phyloP scores from a whole-genome alignment of 2,329 filamentous ascomycete species.

The Ophiostoma perfectum region DNA sequence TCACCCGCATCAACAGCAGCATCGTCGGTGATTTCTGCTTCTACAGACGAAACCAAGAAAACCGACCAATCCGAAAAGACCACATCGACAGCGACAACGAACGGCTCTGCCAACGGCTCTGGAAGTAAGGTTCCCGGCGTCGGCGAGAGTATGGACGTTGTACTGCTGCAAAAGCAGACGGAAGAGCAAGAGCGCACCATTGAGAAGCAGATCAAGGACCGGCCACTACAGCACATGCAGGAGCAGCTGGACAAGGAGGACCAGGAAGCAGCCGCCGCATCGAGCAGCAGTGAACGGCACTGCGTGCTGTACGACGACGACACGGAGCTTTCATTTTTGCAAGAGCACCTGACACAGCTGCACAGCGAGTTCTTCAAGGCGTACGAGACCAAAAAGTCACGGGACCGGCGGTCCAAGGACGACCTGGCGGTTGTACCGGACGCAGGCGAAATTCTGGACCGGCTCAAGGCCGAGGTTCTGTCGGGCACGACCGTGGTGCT shows the following conservation, averaged over 20 bases:
- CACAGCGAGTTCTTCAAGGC: slow-evolving; percentile 78
- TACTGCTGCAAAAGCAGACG: slow-evolving; percentile 66
- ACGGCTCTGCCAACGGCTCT: slow-evolving; percentile 11
- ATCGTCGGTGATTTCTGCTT: slow-evolving; percentile 1
- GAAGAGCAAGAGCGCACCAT: slow-evolving; percentile 83
- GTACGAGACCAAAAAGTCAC: slow-evolving; percentile 56
- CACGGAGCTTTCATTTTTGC: slow-evolving; percentile 69
- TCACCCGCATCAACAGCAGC: slow-evolving; percentile 2
- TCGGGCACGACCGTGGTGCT: slow-evolving; percentile 74
- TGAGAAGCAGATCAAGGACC: slow-evolving; percentile 81
- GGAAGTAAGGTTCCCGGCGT: slow-evolving; percentile 42
- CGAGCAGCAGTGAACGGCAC: slow-evolving; percentile 45
- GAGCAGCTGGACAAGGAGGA: slow-evolving; percentile 84
- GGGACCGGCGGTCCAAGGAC: slow-evolving; percentile 36
- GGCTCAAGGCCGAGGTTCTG: slow-evolving; percentile 72
- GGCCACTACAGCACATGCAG: slow-evolving; percentile 87
- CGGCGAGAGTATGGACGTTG: slow-evolving; percentile 65
- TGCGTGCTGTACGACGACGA: slow-evolving; percentile 84
- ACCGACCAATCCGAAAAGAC: neutral
- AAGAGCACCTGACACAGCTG: slow-evolving; percentile 67
- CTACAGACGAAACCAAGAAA: neutral
- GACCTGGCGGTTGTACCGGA: slow-evolving; percentile 54
- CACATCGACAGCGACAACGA: slow-evolving; percentile 10
- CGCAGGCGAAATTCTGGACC: slow-evolving; percentile 75
- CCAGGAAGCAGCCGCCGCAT: slow-evolving; percentile 42